Percentiles rank a stretch among this genome's conserved stretches.
Evolutionary conservation across 352 stramenopile species (phyloP).

Genomic region (Pythium coloratum): DNA sequence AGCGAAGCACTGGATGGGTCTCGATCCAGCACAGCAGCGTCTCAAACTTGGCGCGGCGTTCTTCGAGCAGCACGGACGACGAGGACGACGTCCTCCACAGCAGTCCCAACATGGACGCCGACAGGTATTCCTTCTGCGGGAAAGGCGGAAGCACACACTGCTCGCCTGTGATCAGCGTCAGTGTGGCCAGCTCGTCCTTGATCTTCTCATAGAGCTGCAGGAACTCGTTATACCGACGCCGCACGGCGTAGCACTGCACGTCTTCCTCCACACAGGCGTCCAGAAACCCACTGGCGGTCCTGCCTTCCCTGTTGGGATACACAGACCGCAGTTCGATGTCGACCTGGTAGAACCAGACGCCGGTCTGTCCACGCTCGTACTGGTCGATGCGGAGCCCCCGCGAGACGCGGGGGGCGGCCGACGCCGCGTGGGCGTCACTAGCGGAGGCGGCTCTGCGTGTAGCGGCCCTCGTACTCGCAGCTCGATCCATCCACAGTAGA

Average conservation of each 20-base stretch:
- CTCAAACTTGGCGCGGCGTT: constrained; percentile 55
- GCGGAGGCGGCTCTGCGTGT: not conserved
- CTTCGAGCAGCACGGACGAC: constrained; percentile 43
- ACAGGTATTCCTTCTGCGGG: constrained; percentile 57
- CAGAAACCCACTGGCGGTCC: constrained; percentile 12
- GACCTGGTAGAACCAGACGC: constrained; percentile 75
- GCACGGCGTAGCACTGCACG: constrained; percentile 57
- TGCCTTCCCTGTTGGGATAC: constrained; percentile 19
- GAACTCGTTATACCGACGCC: constrained; percentile 71
- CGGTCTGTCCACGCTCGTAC: constrained; percentile 45
- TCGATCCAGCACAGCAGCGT: constrained; percentile 61
- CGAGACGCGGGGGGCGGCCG: constrained; percentile 3
- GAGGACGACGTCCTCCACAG: constrained; percentile 54
- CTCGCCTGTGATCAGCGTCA: constrained; percentile 11
- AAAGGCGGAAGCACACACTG: constrained; percentile 39
- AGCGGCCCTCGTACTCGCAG: not conserved
- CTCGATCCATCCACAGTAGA: constrained; percentile 14
- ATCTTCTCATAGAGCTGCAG: constrained; percentile 53
- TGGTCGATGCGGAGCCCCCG: constrained; percentile 46
- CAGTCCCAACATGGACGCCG: constrained; percentile 43
- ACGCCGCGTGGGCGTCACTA: not conserved
- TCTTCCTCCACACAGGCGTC: constrained; percentile 33
- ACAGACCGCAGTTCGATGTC: constrained; percentile 44
- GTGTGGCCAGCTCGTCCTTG: constrained; percentile 28
- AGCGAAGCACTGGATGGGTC: constrained; percentile 39